phyloP scores from a whole-genome alignment of 1,284 basidiomycete species.

The Naganishia liquefaciens region DNA sequence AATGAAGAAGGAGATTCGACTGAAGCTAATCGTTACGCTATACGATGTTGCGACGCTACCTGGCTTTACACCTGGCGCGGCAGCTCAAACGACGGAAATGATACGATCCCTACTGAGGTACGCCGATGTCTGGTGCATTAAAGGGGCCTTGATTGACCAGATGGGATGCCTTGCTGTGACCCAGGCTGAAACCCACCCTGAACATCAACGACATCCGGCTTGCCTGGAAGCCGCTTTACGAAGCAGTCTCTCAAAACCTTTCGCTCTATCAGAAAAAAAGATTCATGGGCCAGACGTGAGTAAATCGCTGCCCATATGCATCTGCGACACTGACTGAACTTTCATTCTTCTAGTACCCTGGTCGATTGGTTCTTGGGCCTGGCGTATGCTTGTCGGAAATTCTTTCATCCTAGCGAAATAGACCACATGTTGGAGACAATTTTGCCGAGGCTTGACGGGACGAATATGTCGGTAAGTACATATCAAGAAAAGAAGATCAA shows the following conservation, averaged over 20 bases:
- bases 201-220: slow-evolving; percentile 78
- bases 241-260: slow-evolving; percentile 70
- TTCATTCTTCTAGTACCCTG: slow-evolving; percentile 61
- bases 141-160: background rate
- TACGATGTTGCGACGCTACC: slow-evolving; percentile 64
- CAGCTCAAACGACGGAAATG: slow-evolving; percentile 57
- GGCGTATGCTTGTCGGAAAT: slow-evolving; percentile 74
- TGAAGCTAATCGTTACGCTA: slow-evolving; percentile 76
- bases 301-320: slow-evolving; percentile 33
- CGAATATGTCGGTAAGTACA: slow-evolving; percentile 64
- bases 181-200: slow-evolving; percentile 71
- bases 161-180: slow-evolving; percentile 40
- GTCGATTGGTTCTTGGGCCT: slow-evolving; percentile 83
- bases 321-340: slow-evolving; percentile 8
- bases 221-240: slow-evolving; percentile 83
- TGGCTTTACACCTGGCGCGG: slow-evolving; percentile 56
- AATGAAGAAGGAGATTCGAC: slow-evolving; percentile 74
- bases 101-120: slow-evolving; percentile 61
- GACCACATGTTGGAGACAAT: slow-evolving; percentile 79
- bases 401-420: slow-evolving; percentile 86
- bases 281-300: slow-evolving; percentile 76
- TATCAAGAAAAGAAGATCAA: slow-evolving; percentile 14
- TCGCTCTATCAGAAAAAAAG: slow-evolving; percentile 74
- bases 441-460: slow-evolving; percentile 69
- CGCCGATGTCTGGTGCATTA: slow-evolving; percentile 55